Evolutionary conservation across 768 basidiomycete species (phyloP).

Genomic region (Royoungia palumana): DNA sequence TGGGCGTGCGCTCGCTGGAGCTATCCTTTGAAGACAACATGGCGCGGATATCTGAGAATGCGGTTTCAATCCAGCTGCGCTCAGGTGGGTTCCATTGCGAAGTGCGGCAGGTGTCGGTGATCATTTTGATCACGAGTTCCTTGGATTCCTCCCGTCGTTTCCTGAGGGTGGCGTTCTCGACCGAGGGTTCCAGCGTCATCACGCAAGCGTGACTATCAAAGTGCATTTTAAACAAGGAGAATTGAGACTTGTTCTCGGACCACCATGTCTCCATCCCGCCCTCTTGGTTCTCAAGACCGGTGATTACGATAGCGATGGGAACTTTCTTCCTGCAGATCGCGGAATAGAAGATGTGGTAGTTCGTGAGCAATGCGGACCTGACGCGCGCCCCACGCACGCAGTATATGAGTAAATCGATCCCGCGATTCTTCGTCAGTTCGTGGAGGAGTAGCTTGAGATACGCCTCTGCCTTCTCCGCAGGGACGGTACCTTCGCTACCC

Average conservation of each 20-base stretch:
- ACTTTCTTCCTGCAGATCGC: slow-evolving; percentile 38
- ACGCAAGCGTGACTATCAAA: slow-evolving; percentile 39
- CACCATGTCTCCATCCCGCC: slow-evolving; percentile 31
- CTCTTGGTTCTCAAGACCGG: slow-evolving; percentile 37
- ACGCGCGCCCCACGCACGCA: slow-evolving; percentile 28
- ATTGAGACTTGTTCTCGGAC: slow-evolving; percentile 23
- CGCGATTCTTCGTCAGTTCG: slow-evolving; percentile 6
- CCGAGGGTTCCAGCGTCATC: slow-evolving; percentile 27
- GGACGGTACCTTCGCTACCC: slow-evolving; percentile 17
- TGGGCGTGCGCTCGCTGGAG: slow-evolving; percentile 7
- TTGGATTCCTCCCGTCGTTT: slow-evolving; percentile 26
- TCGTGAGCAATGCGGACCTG: slow-evolving; percentile 22
- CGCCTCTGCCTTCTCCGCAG: slow-evolving; percentile 23
- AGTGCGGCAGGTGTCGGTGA: slow-evolving; percentile 16
- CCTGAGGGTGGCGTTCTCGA: slow-evolving; percentile 5
- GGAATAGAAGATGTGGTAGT: slow-evolving; percentile 39
- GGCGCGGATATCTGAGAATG: slow-evolving; percentile 25
- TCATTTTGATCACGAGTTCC: slow-evolving; percentile 17
- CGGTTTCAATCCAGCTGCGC: slow-evolving; percentile 27
- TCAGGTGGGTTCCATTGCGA: slow-evolving; percentile 29
- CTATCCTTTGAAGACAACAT: slow-evolving; percentile 16
- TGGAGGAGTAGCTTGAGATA: slow-evolving; percentile 29
- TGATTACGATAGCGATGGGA: slow-evolving; percentile 37
- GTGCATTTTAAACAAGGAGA: slow-evolving; percentile 30
- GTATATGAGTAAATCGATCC: slow-evolving; percentile 26